These are phyloP conservation scores for Pichia cabralensis DNA, from an alignment of 805 yeast genomes.

Conservation along the genomic window DNA sequence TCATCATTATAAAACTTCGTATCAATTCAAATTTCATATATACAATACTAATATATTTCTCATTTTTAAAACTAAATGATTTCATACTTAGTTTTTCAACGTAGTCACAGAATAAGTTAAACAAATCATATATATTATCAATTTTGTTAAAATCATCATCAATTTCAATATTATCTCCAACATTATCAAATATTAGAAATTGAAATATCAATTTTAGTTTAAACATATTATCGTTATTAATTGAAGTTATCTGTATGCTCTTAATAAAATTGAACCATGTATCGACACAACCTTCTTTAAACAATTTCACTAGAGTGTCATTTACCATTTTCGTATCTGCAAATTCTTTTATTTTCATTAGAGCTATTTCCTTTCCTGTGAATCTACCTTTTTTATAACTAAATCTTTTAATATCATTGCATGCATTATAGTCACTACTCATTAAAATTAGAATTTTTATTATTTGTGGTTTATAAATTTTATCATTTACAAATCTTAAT, in stretches of 20 bases:
- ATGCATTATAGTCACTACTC: slow-evolving; percentile 6
- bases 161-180: slow-evolving; percentile 1
- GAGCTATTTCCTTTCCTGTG: slow-evolving; percentile 3
- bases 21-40: slow-evolving; percentile 13
- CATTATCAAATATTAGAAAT: slow-evolving; percentile 12
- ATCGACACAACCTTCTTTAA: neutral
- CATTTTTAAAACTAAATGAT: neutral
- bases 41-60: neutral
- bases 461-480: neutral
- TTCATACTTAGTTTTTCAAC: neutral
- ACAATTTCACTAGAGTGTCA: neutral
- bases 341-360: slow-evolving; percentile 1
- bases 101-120: neutral
- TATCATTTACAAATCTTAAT: no score
- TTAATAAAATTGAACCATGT: slow-evolving; percentile 10
- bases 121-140: neutral
- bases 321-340: neutral
- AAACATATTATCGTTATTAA: neutral
- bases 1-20: slow-evolving; percentile 14
- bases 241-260: slow-evolving; percentile 1
- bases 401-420: neutral
- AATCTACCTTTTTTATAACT: neutral
- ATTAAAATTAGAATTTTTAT: slow-evolving; percentile 1
- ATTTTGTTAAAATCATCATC: neutral
- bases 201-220: slow-evolving; percentile 13